Evolutionary conservation across 495 filamentous ascomycete species (phyloP).

Genomic region (Lasiosphaeris hirsuta): DNA sequence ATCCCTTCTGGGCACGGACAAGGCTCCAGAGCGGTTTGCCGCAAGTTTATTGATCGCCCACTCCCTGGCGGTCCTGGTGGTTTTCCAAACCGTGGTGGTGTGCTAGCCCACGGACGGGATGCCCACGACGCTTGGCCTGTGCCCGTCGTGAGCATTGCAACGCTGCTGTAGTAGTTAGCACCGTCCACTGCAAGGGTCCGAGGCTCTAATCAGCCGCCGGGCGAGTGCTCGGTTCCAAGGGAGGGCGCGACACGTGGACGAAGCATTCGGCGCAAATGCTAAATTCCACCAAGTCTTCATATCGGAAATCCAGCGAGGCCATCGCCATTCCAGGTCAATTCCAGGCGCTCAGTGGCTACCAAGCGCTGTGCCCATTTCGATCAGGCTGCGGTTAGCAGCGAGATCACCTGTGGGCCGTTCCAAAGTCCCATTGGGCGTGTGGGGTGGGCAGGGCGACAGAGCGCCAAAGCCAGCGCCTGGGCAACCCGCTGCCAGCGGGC

Average conservation of each 20-base stretch:
- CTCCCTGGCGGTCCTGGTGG: background rate
- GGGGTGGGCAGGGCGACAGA: background rate
- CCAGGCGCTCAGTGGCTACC: conserved; percentile 12
- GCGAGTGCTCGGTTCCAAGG: background rate
- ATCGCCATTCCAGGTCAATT: conserved; percentile 7
- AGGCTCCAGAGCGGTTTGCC: conserved; percentile 16
- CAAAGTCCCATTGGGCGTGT: conserved; percentile 4
- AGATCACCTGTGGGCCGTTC: background rate
- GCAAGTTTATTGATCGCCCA: conserved; percentile 18
- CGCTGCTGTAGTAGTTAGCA: conserved; percentile 8
- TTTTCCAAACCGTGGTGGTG: background rate
- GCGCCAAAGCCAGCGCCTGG: conserved; percentile 17
- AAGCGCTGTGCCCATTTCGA: conserved; percentile 9
- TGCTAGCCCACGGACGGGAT: background rate
- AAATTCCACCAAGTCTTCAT: conserved; percentile 8
- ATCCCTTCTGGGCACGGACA: conserved; percentile 10
- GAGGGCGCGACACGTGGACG: conserved; percentile 17
- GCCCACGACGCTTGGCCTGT: background rate
- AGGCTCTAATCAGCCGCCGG: conserved; percentile 17
- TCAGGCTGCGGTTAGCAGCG: background rate
- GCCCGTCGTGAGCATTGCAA: conserved; percentile 8
- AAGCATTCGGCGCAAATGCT: conserved; percentile 11
- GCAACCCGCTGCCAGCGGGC: conserved; percentile 8
- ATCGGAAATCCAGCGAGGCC: background rate
- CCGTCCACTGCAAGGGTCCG: background rate